Evolutionary conservation across 192 early-diverging fungal species (phyloP), one percentile per base, ranked within the genome.

Genomic region (Backusella psychrophila): DNA sequence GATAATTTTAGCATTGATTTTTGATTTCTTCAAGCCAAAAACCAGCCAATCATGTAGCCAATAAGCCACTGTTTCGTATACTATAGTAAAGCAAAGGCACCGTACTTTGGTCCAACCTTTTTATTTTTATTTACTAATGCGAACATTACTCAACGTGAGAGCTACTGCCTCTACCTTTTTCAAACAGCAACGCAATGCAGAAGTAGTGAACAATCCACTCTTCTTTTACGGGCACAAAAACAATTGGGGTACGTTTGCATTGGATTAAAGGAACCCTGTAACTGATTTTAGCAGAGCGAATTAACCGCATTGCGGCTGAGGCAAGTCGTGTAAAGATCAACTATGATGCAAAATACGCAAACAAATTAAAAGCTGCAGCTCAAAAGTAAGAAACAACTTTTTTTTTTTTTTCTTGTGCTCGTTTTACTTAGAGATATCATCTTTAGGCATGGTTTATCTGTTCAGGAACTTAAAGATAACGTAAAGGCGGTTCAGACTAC

Each of bases 261-360:
- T 3, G 31, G 15, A 34, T 67, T 35, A 12, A 29, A 31, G 15
- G 6, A 19, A 34, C 15, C 15, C 15, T 17, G 34, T 33, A 67
- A 67, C 34, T 35, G 34, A 34, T 31, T 67, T 35, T 31, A 35
- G 31, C 44, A 78, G 77, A 59, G 15, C 53, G 66, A 35, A 42
- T 69, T 33, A 78, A 72, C 19, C 72, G 42, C 33, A 73, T 78
- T 59, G 77, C 46, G 1, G 56, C 72, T 7, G 77, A 78, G 26
- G 71, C 75, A 9, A 33, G 42, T 14, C 34, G 76, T 11, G 71
- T 21, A 6, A 67, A 76, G 63, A 76, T 76, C 49, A 70, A 77
- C 56, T 79, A 79, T 71, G 81, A 83, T 15, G 21, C 78, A 2
- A 83, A 79, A 68, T 83, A 83, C 71, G 81, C 77, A 21, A 72